A percentile compares a stretch with the other conserved stretches of the same genome.
Conservation (phyloP, 2,329 filamentous ascomycete genomes). For the Stagonosporopsis vannaccii region DNA sequence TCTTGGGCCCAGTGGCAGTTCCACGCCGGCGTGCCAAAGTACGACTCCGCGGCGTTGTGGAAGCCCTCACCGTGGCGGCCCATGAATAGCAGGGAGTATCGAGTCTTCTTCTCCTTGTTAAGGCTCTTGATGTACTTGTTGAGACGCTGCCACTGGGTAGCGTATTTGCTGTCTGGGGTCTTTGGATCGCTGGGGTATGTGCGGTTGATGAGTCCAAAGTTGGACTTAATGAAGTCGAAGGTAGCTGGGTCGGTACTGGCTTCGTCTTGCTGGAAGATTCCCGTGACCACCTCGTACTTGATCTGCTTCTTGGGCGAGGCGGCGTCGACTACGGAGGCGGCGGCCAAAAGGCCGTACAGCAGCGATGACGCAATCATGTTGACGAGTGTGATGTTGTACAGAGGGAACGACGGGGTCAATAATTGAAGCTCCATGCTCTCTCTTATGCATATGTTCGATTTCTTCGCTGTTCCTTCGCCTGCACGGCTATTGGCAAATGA, state of each 20-base stretch:
- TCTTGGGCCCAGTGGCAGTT: slow-evolving; percentile 73
- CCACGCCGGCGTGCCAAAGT: slow-evolving; percentile 73
- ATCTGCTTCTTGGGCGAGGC: slow-evolving; percentile 51
- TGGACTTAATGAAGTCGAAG: slow-evolving; percentile 59
- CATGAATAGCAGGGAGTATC: slow-evolving; percentile 73
- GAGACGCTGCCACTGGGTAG: slow-evolving; percentile 72
- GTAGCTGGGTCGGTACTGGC: slow-evolving; percentile 60
- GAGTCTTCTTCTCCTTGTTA: slow-evolving; percentile 57
- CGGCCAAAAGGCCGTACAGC: slow-evolving; percentile 26
- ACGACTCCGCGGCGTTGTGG: slow-evolving; percentile 70
- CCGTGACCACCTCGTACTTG: slow-evolving; percentile 66
- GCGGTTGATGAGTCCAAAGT: slow-evolving; percentile 71
- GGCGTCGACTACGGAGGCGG: slow-evolving; percentile 23
- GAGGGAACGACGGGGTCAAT: not conserved
- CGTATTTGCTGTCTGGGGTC: slow-evolving; percentile 46
- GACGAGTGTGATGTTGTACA: not conserved
- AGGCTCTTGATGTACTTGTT: slow-evolving; percentile 63
- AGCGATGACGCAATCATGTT: slow-evolving; percentile 29
- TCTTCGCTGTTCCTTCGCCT: not conserved
- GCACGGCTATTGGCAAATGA: slow-evolving; percentile 2
- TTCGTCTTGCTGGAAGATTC: slow-evolving; percentile 71
- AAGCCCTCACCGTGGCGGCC: slow-evolving; percentile 74
- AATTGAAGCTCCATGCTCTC: slow-evolving; percentile 1
- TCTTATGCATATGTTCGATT: slow-evolving; percentile 16
- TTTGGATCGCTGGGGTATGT: slow-evolving; percentile 64